phyloP scores from a whole-genome alignment of 768 basidiomycete species.

The Amyloporia xantha region DNA sequence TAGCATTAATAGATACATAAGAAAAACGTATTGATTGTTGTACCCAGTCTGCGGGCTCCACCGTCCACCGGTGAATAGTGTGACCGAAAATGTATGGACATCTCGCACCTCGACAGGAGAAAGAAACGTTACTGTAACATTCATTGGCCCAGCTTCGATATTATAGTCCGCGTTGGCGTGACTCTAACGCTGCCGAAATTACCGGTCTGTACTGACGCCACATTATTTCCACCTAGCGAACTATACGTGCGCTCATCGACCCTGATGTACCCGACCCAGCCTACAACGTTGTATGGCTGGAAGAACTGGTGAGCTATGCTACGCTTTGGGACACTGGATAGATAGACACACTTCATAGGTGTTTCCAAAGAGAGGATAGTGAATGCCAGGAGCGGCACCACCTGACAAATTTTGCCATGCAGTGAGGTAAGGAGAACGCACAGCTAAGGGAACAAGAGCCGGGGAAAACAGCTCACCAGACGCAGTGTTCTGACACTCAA shows the following conservation, averaged over 20 bases:
- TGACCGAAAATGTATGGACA: not conserved
- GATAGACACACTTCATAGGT: not conserved
- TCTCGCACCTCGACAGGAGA: slow-evolving; percentile 32
- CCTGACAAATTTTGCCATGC: slow-evolving; percentile 13
- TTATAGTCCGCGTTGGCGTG: slow-evolving; percentile 32
- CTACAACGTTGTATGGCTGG: slow-evolving; percentile 1
- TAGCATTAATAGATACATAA: slow-evolving; percentile 27
- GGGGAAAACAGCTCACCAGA: slow-evolving; percentile 12
- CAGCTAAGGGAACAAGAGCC: slow-evolving; percentile 18
- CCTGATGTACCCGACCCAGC: slow-evolving; percentile 16
- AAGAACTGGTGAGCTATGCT: no score
- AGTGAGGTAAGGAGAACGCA: slow-evolving; percentile 22
- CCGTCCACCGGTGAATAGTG: not conserved
- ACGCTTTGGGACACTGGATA: no score
- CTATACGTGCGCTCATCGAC: slow-evolving; percentile 14
- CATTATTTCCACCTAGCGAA: slow-evolving; percentile 10
- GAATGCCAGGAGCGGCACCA: not conserved
- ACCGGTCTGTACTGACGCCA: slow-evolving; percentile 2
- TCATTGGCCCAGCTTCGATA: slow-evolving; percentile 29
- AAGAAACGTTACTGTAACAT: slow-evolving; percentile 31
- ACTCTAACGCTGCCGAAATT: slow-evolving; percentile 20
- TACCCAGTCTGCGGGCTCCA: slow-evolving; percentile 31
- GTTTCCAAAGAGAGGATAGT: slow-evolving; percentile 16
- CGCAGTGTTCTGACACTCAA: slow-evolving; percentile 1
- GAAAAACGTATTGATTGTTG: slow-evolving; percentile 35